Percentiles rank a stretch among this genome's conserved stretches.
phyloP scores from a whole-genome alignment of 345 rosid species.

The Zanthoxylum bungeanum region DNA sequence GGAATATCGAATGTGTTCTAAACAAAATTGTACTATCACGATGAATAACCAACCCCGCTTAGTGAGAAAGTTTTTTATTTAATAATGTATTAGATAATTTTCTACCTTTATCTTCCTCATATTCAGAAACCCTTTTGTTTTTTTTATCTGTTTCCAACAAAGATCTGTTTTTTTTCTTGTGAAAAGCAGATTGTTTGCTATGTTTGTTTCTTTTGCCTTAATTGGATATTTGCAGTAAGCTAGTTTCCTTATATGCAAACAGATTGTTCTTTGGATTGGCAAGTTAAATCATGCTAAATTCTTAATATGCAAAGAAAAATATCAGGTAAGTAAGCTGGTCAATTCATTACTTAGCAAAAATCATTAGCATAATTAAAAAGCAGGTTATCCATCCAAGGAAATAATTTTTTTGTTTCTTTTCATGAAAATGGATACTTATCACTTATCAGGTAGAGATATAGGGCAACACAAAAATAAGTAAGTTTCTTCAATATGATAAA shows the following conservation, averaged over 20 bases:
- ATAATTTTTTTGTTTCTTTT: background rate
- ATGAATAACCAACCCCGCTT: too few relatives aligned
- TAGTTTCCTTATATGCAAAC: background rate
- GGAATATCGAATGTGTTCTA: too few relatives aligned
- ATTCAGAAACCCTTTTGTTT: background rate
- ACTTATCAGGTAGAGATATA: background rate
- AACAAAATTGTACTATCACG: too few relatives aligned
- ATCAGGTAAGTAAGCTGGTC: background rate
- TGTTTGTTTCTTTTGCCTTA: background rate
- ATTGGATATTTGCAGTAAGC: background rate
- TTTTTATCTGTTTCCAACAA: background rate
- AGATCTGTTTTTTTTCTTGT: background rate
- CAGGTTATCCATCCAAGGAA: background rate
- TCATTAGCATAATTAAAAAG: background rate
- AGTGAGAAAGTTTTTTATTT: too few relatives aligned
- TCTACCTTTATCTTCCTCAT: background rate
- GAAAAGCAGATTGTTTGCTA: slow-evolving; percentile 3
- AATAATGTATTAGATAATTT: background rate
- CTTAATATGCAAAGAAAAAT: background rate
- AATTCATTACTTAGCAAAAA: background rate
- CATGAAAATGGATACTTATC: background rate
- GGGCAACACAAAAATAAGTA: background rate
- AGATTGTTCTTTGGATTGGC: background rate
- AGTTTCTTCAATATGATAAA: background rate
- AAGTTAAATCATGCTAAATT: background rate